Conservation (phyloP, 441 rosid genomes). For the Mallotus japonicus region DNA sequence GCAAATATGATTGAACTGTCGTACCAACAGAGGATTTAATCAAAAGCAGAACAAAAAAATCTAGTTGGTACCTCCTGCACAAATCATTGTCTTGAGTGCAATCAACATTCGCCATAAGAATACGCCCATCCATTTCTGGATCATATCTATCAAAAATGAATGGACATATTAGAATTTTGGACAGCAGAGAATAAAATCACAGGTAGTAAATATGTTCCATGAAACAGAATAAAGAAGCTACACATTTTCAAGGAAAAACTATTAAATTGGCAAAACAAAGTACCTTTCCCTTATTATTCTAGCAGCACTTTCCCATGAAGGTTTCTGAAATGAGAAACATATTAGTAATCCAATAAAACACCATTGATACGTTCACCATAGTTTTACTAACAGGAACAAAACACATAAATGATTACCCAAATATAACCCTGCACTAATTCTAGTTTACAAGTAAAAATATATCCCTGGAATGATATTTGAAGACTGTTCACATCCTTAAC, state of each 20-base stretch:
- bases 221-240: background rate
- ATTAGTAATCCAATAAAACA: conserved; percentile 20
- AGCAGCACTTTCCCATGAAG: conserved; percentile 96
- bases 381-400: background rate
- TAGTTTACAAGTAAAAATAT: background rate
- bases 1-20: background rate
- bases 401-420: background rate
- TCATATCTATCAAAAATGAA: conserved; percentile 61
- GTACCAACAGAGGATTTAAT: conserved; percentile 14
- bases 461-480: background rate
- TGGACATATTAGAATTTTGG: conserved; percentile 18
- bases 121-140: conserved; percentile 89
- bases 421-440: background rate
- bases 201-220: background rate
- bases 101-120: conserved; percentile 87
- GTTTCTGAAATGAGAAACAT: conserved; percentile 59
- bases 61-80: conserved; percentile 67
- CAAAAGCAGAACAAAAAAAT: conserved; percentile 17
- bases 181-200: conserved; percentile 13
- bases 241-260: conserved; percentile 8
- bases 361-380: background rate
- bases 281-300: conserved; percentile 76
- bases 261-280: conserved; percentile 8
- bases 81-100: conserved; percentile 71
- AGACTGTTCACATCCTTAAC: background rate